Percentiles rank a stretch among this genome's conserved stretches.
These are phyloP conservation scores for Elaphomyces granulatus DNA, from an alignment of 495 filamentous ascomycete species.

Conservation along the genomic window DNA sequence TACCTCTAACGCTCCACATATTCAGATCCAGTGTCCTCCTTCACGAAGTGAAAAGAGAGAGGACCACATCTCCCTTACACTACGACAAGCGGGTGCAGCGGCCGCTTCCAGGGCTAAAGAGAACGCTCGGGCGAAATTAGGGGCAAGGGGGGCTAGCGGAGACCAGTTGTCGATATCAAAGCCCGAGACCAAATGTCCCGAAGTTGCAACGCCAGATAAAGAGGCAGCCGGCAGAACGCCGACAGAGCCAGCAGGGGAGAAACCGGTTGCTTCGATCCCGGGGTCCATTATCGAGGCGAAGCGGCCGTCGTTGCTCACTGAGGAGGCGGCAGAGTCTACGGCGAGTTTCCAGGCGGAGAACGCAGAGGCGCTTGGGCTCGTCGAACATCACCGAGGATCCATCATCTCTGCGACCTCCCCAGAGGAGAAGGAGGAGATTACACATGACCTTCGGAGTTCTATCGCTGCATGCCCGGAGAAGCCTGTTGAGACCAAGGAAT, in stretches of 20 bases:
- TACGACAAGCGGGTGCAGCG: conserved; percentile 53
- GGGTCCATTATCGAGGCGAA: conserved; percentile 7
- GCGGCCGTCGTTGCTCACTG: conserved; percentile 26
- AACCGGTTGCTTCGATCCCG: conserved; percentile 19
- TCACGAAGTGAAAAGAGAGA: conserved; percentile 18
- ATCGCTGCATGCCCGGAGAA: conserved; percentile 17
- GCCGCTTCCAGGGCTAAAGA: conserved; percentile 48
- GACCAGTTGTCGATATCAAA: background rate
- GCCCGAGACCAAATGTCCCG: background rate
- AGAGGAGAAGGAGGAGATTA: conserved; percentile 25
- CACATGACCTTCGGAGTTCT: conserved; percentile 25
- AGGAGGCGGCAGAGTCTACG: conserved; percentile 29
- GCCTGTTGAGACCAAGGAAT: conserved; percentile 19
- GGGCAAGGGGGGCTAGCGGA: conserved; percentile 1
- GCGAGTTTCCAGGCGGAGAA: conserved; percentile 32
- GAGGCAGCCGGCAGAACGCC: conserved; percentile 8
- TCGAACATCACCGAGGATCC: conserved; percentile 31
- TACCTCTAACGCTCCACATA: conserved; percentile 10
- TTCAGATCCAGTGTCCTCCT: conserved; percentile 33
- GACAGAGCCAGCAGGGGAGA: conserved; percentile 6
- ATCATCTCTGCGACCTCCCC: conserved; percentile 24
- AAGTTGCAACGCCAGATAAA: background rate
- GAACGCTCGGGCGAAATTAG: conserved; percentile 12
- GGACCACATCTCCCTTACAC: conserved; percentile 35
- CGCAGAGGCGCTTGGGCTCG: conserved; percentile 25